phyloP scores from a whole-genome alignment of 257 asterid genomes.

The Linaria vulgaris region DNA sequence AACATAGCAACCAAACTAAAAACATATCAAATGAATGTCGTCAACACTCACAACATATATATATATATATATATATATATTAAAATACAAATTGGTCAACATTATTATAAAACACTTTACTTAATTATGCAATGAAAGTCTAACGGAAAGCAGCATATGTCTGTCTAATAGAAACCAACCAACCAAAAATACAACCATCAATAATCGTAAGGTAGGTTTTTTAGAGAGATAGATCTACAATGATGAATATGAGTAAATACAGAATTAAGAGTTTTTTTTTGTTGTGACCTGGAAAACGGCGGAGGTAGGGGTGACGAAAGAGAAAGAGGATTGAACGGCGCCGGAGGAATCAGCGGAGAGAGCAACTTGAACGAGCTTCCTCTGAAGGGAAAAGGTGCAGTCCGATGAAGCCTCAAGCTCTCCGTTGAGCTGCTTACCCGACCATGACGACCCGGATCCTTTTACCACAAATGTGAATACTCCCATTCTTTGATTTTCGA shows the following conservation, averaged over 20 bases:
- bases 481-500: slow-evolving; percentile 35
- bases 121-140: too few species aligned
- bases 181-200: neutral
- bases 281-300: slow-evolving; percentile 98
- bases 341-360: slow-evolving; percentile 65
- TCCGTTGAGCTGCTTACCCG: slow-evolving; percentile 62
- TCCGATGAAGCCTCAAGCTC: slow-evolving; percentile 52
- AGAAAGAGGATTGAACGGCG: slow-evolving; percentile 77
- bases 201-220: too few species aligned
- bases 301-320: slow-evolving; percentile 62
- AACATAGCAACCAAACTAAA: too few species aligned
- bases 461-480: slow-evolving; percentile 56
- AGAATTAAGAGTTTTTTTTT: too few species aligned
- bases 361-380: slow-evolving; percentile 80
- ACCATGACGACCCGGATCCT: slow-evolving; percentile 50
- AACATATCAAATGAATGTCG: too few species aligned
- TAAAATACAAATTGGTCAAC: too few species aligned
- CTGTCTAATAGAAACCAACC: too few species aligned
- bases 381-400: slow-evolving; percentile 57
- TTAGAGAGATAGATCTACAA: slow-evolving; percentile 1
- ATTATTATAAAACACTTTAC: too few species aligned
- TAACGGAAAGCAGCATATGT: too few species aligned
- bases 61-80: too few species aligned
- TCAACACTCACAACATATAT: too few species aligned
- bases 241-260: too few species aligned